These are phyloP conservation scores for Cydonia oblonga DNA, from an alignment of 331 rosid genomes.

Conservation along the genomic window DNA sequence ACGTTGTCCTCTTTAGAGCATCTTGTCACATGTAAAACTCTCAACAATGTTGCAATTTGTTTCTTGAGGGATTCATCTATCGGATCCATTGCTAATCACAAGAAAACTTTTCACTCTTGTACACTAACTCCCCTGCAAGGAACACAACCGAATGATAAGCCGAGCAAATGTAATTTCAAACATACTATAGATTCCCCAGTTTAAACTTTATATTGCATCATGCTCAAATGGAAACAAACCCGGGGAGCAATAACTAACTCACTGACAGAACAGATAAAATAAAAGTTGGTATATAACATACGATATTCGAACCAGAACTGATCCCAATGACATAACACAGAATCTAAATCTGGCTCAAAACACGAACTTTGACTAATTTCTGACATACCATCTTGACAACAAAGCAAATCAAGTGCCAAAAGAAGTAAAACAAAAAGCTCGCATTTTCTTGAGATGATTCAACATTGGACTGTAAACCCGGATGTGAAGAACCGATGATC, in stretches of 20 bases:
- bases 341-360: neutral
- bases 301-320: neutral
- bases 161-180: neutral
- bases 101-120: neutral
- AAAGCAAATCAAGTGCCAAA: neutral
- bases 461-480: neutral
- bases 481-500: neutral
- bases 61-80: conserved; percentile 29
- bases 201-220: no score
- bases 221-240: neutral
- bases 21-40: conserved; percentile 15
- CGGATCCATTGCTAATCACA: conserved; percentile 16
- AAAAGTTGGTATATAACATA: neutral
- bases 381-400: neutral
- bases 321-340: neutral
- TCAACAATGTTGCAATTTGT: conserved; percentile 19
- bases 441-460: neutral
- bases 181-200: no score
- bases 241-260: neutral
- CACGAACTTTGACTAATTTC: neutral
- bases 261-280: neutral
- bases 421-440: neutral
- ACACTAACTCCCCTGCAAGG: neutral
- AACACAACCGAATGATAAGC: neutral
- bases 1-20: conserved; percentile 27